Percentiles rank a stretch among this genome's conserved stretches.
Evolutionary conservation across 768 basidiomycete genomes (phyloP).

Genomic region (Kockovaella imperatae): DNA sequence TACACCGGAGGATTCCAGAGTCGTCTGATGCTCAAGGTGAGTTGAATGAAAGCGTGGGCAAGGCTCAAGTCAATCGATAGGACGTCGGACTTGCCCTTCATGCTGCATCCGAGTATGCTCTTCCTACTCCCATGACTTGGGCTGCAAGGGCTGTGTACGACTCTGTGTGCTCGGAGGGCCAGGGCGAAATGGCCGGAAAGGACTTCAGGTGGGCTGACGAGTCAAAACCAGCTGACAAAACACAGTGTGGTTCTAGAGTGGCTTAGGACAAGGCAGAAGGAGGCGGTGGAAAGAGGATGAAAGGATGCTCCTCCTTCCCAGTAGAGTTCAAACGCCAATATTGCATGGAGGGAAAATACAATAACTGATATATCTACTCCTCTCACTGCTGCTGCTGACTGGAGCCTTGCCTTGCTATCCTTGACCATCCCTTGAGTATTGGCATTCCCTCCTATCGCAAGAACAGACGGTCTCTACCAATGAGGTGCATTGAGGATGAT

Average conservation of each 20-base stretch:
- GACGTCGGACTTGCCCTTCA: constrained; percentile 34
- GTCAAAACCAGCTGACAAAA: not conserved
- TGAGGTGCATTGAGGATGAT: constrained; percentile 2
- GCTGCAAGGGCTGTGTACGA: constrained; percentile 37
- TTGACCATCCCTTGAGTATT: too few species aligned
- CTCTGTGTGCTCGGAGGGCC: constrained; percentile 24
- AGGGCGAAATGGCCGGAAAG: constrained; percentile 22
- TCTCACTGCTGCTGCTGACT: too few species aligned
- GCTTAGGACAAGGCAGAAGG: constrained; percentile 24
- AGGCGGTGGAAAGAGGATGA: constrained; percentile 38
- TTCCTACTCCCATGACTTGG: constrained; percentile 36
- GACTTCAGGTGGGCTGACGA: constrained; percentile 30
- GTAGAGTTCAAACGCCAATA: too few species aligned
- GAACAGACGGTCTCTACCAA: too few species aligned
- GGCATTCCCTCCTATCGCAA: too few species aligned
- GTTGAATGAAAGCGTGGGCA: not conserved
- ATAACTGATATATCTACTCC: too few species aligned
- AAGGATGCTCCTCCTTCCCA: constrained; percentile 21
- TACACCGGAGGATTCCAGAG: constrained; percentile 31
- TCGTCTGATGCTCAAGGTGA: constrained; percentile 35
- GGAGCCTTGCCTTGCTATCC: too few species aligned
- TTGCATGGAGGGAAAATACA: too few species aligned
- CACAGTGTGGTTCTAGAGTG: constrained; percentile 34
- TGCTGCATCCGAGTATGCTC: constrained; percentile 27
- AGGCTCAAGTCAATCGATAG: constrained; percentile 5